These are phyloP conservation scores for Sporothrix inflata DNA, from an alignment of 2,329 filamentous ascomycete species.

Conservation along the genomic window DNA sequence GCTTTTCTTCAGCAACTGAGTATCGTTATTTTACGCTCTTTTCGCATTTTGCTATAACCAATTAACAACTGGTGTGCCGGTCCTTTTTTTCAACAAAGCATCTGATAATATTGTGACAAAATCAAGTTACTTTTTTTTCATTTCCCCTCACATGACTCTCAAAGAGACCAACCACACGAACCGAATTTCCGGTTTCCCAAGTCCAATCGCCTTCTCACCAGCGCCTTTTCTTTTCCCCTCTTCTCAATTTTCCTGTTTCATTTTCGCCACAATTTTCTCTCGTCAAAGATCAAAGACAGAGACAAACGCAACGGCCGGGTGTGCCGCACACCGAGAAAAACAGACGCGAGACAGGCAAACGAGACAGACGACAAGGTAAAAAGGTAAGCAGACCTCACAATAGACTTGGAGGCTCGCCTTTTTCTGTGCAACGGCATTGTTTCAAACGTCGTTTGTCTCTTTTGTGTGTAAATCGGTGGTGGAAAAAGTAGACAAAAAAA, in stretches of 20 bases:
- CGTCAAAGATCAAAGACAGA: neutral
- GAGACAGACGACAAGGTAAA: neutral
- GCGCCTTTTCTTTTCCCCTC: neutral
- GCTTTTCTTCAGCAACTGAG: no score
- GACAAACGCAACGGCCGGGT: constrained; percentile 20
- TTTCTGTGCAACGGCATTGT: neutral
- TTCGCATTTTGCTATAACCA: no score
- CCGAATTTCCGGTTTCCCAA: neutral
- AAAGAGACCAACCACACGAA: neutral
- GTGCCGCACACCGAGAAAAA: neutral
- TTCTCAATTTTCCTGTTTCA: neutral
- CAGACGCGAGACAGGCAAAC: neutral
- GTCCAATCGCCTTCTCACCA: neutral
- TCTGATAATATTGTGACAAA: neutral
- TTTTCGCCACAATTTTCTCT: neutral
- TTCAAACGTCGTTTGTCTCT: constrained; percentile 14
- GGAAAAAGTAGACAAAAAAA: neutral
- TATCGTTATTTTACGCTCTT: no score
- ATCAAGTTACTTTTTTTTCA: neutral
- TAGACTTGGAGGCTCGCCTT: neutral
- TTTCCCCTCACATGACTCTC: neutral
- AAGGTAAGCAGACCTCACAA: neutral
- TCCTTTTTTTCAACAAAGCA: neutral
- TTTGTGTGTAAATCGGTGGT: neutral
- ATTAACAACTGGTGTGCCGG: no score